Conservation (phyloP, 148 eudicot genomes). For the Spergularia bocconei region DNA sequence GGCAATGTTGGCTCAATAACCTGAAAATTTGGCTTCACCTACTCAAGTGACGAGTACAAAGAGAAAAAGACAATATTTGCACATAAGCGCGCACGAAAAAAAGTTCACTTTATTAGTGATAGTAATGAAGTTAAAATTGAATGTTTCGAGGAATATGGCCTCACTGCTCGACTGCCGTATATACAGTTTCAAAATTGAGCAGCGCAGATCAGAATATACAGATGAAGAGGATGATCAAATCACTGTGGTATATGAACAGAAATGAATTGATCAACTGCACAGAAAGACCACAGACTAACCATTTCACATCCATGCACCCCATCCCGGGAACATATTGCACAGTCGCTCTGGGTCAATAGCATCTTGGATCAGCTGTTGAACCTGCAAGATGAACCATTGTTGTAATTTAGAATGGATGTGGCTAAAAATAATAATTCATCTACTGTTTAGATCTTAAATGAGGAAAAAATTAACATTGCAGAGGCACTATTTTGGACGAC, state of each 20-base stretch:
- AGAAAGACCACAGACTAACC: neutral
- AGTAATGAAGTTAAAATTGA: no score
- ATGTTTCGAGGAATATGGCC: no score
- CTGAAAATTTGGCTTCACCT: no score
- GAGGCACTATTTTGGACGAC: no score
- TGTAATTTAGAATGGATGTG: neutral
- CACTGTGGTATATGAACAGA: no score
- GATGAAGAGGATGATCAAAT: neutral
- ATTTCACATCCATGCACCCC: slow-evolving; percentile 88
- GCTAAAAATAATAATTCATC: neutral
- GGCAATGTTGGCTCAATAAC: no score
- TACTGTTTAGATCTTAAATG: no score
- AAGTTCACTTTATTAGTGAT: no score
- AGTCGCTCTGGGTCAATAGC: slow-evolving; percentile 93
- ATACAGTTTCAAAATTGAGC: slow-evolving; percentile 9
- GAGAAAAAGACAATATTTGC: no score
- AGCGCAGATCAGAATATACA: neutral
- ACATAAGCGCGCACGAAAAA: no score
- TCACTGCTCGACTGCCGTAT: neutral
- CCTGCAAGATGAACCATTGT: slow-evolving; percentile 40
- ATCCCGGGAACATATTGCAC: slow-evolving; percentile 92
- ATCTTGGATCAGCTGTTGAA: slow-evolving; percentile 95
- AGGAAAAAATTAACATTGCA: no score
- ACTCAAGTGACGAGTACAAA: no score
- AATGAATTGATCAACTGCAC: neutral